Percentiles rank a stretch among this genome's conserved stretches.
Conservation (phyloP, 805 yeast species). For the Pichia phayaonensis region DNA sequence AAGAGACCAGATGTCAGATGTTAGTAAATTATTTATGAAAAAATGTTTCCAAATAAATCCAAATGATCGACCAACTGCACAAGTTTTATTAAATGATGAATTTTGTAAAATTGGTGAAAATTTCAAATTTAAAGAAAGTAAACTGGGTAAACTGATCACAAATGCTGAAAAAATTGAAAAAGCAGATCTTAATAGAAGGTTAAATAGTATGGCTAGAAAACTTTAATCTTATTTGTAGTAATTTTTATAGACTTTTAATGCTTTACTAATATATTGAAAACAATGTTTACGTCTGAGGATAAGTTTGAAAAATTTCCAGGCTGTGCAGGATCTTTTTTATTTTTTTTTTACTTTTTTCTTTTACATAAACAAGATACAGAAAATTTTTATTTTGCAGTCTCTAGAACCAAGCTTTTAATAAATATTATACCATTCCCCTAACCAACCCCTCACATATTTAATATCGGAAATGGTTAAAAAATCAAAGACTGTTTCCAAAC, state of each 20-base stretch:
- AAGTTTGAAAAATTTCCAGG: not conserved
- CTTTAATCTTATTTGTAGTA: not conserved
- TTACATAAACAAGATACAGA: not conserved
- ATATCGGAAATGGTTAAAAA: conserved; percentile 24
- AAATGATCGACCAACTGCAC: conserved; percentile 82
- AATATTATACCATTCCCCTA: too few species aligned
- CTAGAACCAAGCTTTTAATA: too few species aligned
- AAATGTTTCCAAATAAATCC: conserved; percentile 75
- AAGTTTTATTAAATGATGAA: conserved; percentile 45
- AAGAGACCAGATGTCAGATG: conserved; percentile 48
- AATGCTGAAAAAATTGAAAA: conserved; percentile 15
- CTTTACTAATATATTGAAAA: too few species aligned
- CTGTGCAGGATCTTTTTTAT: too few species aligned
- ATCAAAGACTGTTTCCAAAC: conserved; percentile 21
- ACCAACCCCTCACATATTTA: too few species aligned
- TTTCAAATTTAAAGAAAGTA: conserved; percentile 26
- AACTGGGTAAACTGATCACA: conserved; percentile 25
- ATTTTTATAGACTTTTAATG: not conserved
- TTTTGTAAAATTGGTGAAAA: conserved; percentile 21
- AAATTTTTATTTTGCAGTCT: not conserved
- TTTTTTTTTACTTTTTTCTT: not conserved
- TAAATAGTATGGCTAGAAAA: conserved; percentile 14
- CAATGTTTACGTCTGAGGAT: too few species aligned
- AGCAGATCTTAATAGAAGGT: conserved; percentile 8
- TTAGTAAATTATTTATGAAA: conserved; percentile 66